These are phyloP conservation scores for Gastrolobium villosum DNA, from an alignment of 306 rosid species.

Conservation along the genomic window DNA sequence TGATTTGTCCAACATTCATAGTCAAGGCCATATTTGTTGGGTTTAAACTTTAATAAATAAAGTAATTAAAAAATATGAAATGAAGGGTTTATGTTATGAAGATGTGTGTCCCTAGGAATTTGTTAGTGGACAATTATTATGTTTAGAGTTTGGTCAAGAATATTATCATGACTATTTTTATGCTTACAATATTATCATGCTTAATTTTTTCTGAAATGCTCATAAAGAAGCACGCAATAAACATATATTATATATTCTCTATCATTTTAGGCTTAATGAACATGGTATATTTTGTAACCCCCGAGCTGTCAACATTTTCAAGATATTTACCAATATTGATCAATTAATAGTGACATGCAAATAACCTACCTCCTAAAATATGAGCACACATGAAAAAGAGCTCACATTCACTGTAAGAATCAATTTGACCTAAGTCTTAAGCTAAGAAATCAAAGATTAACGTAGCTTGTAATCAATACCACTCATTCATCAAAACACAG, in stretches of 20 bases:
- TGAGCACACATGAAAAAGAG: not conserved
- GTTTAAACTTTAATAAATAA: too few relatives aligned
- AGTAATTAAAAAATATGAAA: too few relatives aligned
- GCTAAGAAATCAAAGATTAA: conserved; percentile 6
- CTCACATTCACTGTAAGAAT: conserved; percentile 10
- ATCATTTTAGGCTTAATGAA: conserved; percentile 4
- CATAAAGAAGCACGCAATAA: not conserved
- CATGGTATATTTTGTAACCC: not conserved
- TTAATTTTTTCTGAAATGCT: not conserved
- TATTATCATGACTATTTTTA: too few relatives aligned
- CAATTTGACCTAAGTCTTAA: not conserved
- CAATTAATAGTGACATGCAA: not conserved
- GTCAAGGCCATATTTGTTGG: not conserved
- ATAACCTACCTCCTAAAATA: conserved; percentile 13
- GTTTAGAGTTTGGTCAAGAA: too few relatives aligned
- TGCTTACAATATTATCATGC: not conserved
- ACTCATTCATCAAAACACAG: conserved; percentile 1
- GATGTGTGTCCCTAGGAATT: too few relatives aligned
- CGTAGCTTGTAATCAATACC: not conserved
- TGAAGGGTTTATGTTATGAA: too few relatives aligned
- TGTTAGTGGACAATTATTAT: too few relatives aligned
- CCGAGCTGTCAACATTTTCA: not conserved
- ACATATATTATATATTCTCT: conserved; percentile 5
- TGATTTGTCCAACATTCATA: conserved; percentile 2
- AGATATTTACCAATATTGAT: not conserved